Evolutionary conservation across 163 green algal species (phyloP).

Genomic region (Chloromonas sp.): DNA sequence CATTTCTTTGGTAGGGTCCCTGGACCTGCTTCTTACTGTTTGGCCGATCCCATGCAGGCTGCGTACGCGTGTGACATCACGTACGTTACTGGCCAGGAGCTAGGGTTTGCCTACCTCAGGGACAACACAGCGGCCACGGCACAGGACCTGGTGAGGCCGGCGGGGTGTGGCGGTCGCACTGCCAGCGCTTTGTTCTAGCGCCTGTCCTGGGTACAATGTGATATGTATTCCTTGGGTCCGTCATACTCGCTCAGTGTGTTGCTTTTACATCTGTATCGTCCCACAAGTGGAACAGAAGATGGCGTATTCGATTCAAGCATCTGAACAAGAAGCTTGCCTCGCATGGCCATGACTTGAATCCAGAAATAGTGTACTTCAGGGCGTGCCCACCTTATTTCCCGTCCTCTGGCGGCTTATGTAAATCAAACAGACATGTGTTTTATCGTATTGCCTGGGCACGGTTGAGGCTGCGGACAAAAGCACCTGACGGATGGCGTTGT

Average conservation of each 20-base stretch:
- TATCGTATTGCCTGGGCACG: too few relatives aligned
- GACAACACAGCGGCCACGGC: slow-evolving; percentile 72
- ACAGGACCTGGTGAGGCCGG: slow-evolving; percentile 45
- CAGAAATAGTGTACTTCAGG: too few relatives aligned
- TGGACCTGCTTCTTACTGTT: too few relatives aligned
- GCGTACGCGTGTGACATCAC: slow-evolving; percentile 70
- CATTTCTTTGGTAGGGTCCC: background rate
- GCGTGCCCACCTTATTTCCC: too few relatives aligned
- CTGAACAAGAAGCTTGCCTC: too few relatives aligned
- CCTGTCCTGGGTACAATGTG: background rate
- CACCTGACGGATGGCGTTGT: too few relatives aligned
- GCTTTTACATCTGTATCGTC: too few relatives aligned
- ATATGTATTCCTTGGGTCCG: background rate
- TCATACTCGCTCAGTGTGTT: background rate
- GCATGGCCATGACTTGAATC: too few relatives aligned
- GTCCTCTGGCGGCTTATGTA: too few relatives aligned
- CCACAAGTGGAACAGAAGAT: too few relatives aligned
- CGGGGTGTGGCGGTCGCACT: background rate
- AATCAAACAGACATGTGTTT: too few relatives aligned
- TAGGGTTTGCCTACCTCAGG: slow-evolving; percentile 86
- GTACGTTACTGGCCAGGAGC: slow-evolving; percentile 80
- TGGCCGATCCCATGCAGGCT: background rate
- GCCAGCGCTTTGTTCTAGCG: background rate
- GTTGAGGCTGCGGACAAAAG: too few relatives aligned
- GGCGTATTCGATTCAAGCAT: background rate